These are phyloP conservation scores for Clathrospora elynae DNA, from an alignment of 2,329 filamentous ascomycete species.

Conservation along the genomic window DNA sequence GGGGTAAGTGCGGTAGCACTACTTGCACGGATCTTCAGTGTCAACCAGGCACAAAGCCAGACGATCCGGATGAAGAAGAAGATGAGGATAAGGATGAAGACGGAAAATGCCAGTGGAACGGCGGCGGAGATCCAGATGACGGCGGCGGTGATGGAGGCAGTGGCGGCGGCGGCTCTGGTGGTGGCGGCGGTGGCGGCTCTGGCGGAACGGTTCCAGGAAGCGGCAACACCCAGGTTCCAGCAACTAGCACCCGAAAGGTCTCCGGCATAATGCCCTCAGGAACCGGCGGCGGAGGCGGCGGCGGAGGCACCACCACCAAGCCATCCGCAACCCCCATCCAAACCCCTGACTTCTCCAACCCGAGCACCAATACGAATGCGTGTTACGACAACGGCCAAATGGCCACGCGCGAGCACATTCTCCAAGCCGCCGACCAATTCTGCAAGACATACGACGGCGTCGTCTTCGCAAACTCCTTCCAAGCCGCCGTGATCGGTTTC, in stretches of 20 bases:
- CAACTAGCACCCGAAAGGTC: not conserved
- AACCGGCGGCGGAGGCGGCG: too few species aligned
- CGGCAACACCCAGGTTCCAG: not conserved
- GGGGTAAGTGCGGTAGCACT: constrained; percentile 6
- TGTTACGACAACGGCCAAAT: constrained; percentile 6
- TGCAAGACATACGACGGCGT: constrained; percentile 5
- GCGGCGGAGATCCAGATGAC: not conserved
- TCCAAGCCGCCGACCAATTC: constrained; percentile 6
- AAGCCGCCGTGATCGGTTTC: constrained; percentile 1
- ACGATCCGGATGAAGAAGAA: constrained; percentile 3
- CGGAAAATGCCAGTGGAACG: not conserved
- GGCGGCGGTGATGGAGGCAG: not conserved
- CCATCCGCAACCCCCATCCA: not conserved
- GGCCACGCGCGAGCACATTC: constrained; percentile 6
- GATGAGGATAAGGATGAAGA: constrained; percentile 1
- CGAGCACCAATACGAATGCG: constrained; percentile 2
- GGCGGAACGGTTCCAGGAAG: not conserved
- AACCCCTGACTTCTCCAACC: constrained; percentile 2
- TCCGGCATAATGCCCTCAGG: too few species aligned
- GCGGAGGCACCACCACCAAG: not conserved
- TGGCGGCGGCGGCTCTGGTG: not conserved
- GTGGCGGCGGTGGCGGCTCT: not conserved
- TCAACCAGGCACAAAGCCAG: constrained; percentile 2
- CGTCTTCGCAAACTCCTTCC: constrained; percentile 1
- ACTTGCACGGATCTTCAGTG: constrained; percentile 8